Conservation (phyloP, 495 filamentous ascomycete species). For the Astrothelium macrocarpum region DNA sequence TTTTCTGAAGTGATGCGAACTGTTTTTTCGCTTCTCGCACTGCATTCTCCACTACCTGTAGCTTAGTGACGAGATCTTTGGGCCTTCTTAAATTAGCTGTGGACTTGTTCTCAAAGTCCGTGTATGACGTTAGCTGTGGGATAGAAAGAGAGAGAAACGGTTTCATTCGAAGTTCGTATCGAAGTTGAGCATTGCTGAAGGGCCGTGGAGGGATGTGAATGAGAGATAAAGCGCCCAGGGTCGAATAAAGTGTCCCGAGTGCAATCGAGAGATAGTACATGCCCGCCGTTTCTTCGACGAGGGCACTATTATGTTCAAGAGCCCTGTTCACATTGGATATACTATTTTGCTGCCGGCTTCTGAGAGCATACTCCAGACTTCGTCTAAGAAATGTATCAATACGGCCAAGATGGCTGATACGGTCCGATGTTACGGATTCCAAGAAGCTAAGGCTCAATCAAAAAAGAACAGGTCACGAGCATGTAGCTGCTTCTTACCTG, state of each 20-base stretch:
- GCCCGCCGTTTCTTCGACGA: constrained; percentile 24
- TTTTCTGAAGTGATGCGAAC: constrained; percentile 24
- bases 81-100: constrained; percentile 35
- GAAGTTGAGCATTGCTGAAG: constrained; percentile 58
- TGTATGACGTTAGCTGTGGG: constrained; percentile 59
- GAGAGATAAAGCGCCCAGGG: constrained; percentile 50
- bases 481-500: constrained; percentile 46
- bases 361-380: constrained; percentile 12
- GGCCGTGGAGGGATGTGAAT: constrained; percentile 52
- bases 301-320: constrained; percentile 3
- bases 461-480: background rate
- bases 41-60: constrained; percentile 14
- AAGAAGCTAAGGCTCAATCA: background rate
- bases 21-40: constrained; percentile 23
- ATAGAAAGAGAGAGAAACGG: constrained; percentile 63
- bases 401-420: constrained; percentile 56
- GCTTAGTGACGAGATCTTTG: background rate
- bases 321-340: constrained; percentile 1
- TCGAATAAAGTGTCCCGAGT: constrained; percentile 49
- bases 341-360: constrained; percentile 15
- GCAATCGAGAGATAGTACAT: constrained; percentile 21
- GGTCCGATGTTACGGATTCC: constrained; percentile 7
- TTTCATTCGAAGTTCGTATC: constrained; percentile 87
- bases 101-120: constrained; percentile 43
- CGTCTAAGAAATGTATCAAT: constrained; percentile 52